These are phyloP conservation scores for Pyrenophora teres DNA, from an alignment of 2,329 filamentous ascomycete genomes.

Conservation along the genomic window DNA sequence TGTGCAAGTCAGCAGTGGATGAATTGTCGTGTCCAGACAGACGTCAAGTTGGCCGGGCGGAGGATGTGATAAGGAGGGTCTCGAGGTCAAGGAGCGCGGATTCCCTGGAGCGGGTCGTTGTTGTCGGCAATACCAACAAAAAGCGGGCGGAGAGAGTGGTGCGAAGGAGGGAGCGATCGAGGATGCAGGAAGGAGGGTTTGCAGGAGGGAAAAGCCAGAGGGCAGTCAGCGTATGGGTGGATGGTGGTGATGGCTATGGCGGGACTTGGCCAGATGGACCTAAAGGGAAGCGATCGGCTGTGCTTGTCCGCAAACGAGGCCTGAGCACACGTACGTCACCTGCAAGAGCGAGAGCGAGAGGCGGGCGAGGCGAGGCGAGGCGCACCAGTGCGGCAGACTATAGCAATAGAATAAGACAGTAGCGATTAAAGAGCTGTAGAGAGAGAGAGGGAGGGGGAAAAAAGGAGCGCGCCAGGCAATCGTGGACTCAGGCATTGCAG, in stretches of 20 bases:
- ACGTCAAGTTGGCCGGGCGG: conserved; percentile 18
- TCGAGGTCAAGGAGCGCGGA: conserved; percentile 46
- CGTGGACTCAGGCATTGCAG: conserved; percentile 14
- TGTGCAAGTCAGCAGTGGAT: conserved; percentile 35
- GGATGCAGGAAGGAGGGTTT: conserved; percentile 27
- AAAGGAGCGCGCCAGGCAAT: conserved; percentile 9
- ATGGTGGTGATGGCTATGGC: conserved; percentile 22
- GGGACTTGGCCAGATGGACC: conserved; percentile 26
- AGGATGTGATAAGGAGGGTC: conserved; percentile 40
- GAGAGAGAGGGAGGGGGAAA: background rate
- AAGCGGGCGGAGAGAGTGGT: conserved; percentile 43
- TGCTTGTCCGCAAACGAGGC: conserved; percentile 33
- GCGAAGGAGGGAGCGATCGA: conserved; percentile 47
- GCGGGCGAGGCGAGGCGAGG: background rate
- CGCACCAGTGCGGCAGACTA: too few species aligned
- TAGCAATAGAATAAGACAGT: too few species aligned
- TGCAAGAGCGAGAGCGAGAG: conserved; percentile 13
- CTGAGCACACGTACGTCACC: conserved; percentile 36
- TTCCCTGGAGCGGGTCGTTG: conserved; percentile 43
- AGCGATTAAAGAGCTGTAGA: too few species aligned
- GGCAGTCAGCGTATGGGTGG: conserved; percentile 23
- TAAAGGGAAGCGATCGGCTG: conserved; percentile 33
- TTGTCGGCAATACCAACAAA: conserved; percentile 34
- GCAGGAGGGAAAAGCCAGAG: conserved; percentile 17
- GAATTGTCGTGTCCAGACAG: conserved; percentile 20